Percentiles rank a stretch among this genome's conserved stretches.
Conservation (phyloP, 345 rosid genomes). For the Turritis glabra region DNA sequence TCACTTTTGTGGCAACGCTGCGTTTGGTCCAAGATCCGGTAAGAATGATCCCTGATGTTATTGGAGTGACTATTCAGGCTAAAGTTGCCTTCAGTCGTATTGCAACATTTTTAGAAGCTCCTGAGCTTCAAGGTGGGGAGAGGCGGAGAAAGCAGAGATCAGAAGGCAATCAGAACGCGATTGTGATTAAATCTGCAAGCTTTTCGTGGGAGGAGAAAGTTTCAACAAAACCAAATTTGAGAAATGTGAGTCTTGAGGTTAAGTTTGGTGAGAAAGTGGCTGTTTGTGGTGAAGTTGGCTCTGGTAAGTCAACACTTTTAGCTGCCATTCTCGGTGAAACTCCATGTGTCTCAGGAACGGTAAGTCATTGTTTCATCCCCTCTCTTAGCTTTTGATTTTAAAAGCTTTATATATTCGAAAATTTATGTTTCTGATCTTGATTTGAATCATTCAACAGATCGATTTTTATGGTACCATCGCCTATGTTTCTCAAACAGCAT, state of each 20-base stretch:
- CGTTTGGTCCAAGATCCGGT: conserved; percentile 92
- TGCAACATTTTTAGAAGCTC: conserved; percentile 77
- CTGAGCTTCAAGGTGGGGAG: conserved; percentile 69
- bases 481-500: conserved; percentile 91
- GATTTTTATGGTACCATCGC: conserved; percentile 77
- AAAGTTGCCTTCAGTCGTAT: conserved; percentile 84
- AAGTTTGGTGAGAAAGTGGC: conserved; percentile 75
- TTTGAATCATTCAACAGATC: conserved; percentile 46
- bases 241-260: conserved; percentile 59
- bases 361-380: conserved; percentile 37
- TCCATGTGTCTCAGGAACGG: conserved; percentile 65
- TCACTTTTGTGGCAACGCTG: conserved; percentile 89
- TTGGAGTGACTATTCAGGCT: conserved; percentile 85
- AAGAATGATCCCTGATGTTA: conserved; percentile 78
- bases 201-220: conserved; percentile 81
- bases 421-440: neutral
- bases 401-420: neutral
- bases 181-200: conserved; percentile 57
- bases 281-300: conserved; percentile 95
- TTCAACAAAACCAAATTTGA: conserved; percentile 55
- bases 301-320: conserved; percentile 91
- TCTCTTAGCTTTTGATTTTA: neutral
- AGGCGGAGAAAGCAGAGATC: conserved; percentile 41
- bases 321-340: conserved; percentile 94
- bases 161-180: conserved; percentile 34